Base-by-base conservation (phyloP, 139 green algal genomes). In the Chlamydomonas schloesseri region DNA sequence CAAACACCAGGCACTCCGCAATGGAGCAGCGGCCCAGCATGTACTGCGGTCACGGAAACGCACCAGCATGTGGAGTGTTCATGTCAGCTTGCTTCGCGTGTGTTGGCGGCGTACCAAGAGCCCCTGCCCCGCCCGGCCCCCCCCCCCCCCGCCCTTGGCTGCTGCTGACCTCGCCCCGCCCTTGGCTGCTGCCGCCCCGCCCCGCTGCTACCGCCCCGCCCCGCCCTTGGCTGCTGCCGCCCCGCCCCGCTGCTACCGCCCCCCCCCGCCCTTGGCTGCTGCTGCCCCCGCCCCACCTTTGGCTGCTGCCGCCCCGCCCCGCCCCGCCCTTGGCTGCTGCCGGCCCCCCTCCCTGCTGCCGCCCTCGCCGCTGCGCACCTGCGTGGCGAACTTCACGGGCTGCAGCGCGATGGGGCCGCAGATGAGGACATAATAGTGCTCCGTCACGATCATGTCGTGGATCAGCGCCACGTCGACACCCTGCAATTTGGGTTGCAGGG, bases 361-460 rank as follows among this genome's bases (percentile, higher is more conserved):
- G n/a, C n/a, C n/a, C n/a, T n/a, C n/a, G n/a, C n/a, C n/a, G 42
- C 6, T 5, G 0, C 79, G 6, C 79, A 76, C 79, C 79, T 85
- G 79, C 0, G 74, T 88, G 20, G 53, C 70, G 71, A 88, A 76
- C 64, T 79, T 88, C 64, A 50, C 1, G 10, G 83, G 36, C 31
- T 77, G 28, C 46, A 94, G 84, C 58, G 80, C 55, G 36, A 95
- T 70, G 33, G 90, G 87, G 10, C 90, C 90, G 64, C 91, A 31
- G 24, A 92, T n/a, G 21, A 92, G 62, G 20, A 93, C 79, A 53
- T 95, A 95, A 64, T 89, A 93, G 82, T 93, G 88, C 46, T 91
- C 74, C 42, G 92, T 95, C 24, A 93, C 89, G 21, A 88, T 65
- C 62, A 95, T 91, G 83, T 95, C 91, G 72, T 95, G 92, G 4